Evolutionary conservation across 225 moss, liverwort and hornwort genomes (phyloP).

Genomic region (Physcomitrellopsis africana): DNA sequence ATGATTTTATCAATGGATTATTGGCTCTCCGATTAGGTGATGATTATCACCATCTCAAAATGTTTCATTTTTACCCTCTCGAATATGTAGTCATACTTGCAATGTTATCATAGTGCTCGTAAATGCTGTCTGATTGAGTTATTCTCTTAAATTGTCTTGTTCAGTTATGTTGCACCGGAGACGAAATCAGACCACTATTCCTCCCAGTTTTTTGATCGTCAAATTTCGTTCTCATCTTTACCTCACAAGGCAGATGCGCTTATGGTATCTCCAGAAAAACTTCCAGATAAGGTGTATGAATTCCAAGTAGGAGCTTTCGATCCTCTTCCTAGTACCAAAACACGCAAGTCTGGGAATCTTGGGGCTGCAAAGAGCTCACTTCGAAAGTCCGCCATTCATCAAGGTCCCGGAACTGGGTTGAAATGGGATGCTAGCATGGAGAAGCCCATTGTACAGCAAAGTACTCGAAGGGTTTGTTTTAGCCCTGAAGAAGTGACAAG

Average conservation of each 20-base stretch:
- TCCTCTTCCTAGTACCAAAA: constrained; percentile 30
- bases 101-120: neutral
- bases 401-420: constrained; percentile 14
- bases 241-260: constrained; percentile 44
- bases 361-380: constrained; percentile 33
- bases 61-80: neutral
- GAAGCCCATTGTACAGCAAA: constrained; percentile 20
- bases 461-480: constrained; percentile 34
- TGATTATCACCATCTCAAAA: neutral
- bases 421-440: constrained; percentile 32
- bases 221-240: constrained; percentile 63
- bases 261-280: constrained; percentile 26
- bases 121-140: neutral
- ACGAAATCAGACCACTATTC: constrained; percentile 50
- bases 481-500: constrained; percentile 48
- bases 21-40: too few species aligned
- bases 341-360: constrained; percentile 30
- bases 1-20: too few species aligned
- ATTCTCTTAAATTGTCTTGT: constrained; percentile 30
- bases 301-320: constrained; percentile 36
- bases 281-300: constrained; percentile 31
- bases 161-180: constrained; percentile 66
- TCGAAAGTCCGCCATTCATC: constrained; percentile 22
- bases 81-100: neutral
- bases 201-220: constrained; percentile 59